Base-by-base conservation (phyloP, 2,329 filamentous ascomycete genomes). In the Albifimbria verrucaria region DNA sequence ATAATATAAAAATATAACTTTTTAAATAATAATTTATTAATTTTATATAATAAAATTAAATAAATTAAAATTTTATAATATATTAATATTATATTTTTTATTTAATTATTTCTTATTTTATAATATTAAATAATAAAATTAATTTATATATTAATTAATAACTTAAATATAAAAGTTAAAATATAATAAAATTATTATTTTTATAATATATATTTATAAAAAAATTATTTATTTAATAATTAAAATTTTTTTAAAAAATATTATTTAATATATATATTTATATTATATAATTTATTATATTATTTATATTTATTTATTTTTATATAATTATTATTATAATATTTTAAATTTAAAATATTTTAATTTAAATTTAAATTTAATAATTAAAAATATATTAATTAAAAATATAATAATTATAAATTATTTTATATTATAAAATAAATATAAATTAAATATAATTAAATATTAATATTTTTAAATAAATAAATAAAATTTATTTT, bases 271-370 rank as follows among this genome's bases (percentile, higher is more conserved):
- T 44, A 18, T 10, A 45, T 45, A 51, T 50, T 43, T 21, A 41
- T 24, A 43, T 23, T 49, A 44, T 17, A 45, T 53, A 49, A 43
- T 28, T 28, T 43, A 44, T 25, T 24, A 26, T 53, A 44, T 53
- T 42, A 20, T 46, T 22, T 32, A 25, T 42, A 42, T 11, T 51
- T 46, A 10, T 45, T 32, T 24, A 46, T 28, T 46, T 46, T 28
- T 45, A 20, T 15, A 25, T 21, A 51, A 21, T 23, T 23, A 45
- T 24, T 26, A 46, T 36, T 47, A 51, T 42, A 32, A 41, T 54
- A 47, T 25, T 50, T 32, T 3, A 26, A 18, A 32, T 24, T 9
- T 42, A 18, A 24, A 17, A 26, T 18, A 7, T 18, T 32, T 49
- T 26, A 15, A 32, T n/a, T n/a, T 32, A 28, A 24, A 49, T 24